Evolutionary conservation across 495 filamentous ascomycete genomes (phyloP).

Genomic region (Friedmanniomyces simplex): DNA sequence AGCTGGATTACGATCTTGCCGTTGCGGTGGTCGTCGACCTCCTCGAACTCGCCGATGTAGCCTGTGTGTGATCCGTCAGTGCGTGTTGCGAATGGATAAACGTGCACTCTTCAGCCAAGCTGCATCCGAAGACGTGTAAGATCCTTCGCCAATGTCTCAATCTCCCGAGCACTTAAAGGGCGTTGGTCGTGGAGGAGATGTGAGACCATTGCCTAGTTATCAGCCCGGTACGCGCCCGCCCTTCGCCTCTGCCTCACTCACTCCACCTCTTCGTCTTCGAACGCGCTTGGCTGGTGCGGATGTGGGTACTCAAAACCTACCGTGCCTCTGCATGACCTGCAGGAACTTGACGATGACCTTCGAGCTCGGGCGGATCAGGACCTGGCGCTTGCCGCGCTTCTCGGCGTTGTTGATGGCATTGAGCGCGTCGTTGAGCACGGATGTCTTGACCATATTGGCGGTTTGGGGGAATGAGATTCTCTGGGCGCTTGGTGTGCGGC

Average conservation of each 20-base stretch:
- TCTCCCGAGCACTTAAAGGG: constrained; percentile 99
- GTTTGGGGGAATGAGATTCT: constrained; percentile 61
- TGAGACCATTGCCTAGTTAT: constrained; percentile 98
- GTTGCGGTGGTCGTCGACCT: constrained; percentile 97
- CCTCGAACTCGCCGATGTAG: constrained; percentile 99
- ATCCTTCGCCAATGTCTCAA: constrained; percentile 57
- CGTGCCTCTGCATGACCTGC: constrained; percentile 96
- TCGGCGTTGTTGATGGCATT: constrained; percentile 99
- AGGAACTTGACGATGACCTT: constrained; percentile 99
- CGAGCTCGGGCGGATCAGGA: constrained; percentile 87
- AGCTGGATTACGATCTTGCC: constrained; percentile 98
- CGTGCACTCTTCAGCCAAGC: constrained; percentile 59
- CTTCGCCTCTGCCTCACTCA: not conserved
- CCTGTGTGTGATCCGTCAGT: constrained; percentile 54
- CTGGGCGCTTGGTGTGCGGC: constrained; percentile 41
- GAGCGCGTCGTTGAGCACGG: constrained; percentile 97
- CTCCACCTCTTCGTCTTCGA: constrained; percentile 4
- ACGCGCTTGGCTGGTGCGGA: constrained; percentile 4
- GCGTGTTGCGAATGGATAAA: constrained; percentile 85
- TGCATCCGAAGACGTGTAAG: constrained; percentile 84
- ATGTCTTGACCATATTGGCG: constrained; percentile 95
- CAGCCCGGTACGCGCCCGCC: constrained; percentile 57
- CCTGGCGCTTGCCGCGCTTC: constrained; percentile 97
- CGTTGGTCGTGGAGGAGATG: constrained; percentile 63
- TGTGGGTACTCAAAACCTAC: constrained; percentile 50